phyloP scores from a whole-genome alignment of 139 green algal species.

The Chlamydomonas schloesseri region DNA sequence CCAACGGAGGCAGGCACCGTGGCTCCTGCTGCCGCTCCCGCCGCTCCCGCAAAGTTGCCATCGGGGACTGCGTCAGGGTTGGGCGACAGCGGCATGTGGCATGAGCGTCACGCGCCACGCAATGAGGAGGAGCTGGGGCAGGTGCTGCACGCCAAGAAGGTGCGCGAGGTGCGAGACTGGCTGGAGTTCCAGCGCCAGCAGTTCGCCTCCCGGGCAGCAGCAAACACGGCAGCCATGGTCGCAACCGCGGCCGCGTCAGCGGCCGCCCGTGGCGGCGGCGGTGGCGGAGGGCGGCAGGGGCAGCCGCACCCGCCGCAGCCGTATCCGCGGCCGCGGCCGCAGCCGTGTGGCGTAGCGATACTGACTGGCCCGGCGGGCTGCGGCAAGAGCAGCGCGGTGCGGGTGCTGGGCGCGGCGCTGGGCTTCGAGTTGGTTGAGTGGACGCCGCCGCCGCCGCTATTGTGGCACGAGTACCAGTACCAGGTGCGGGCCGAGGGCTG shows the following conservation, averaged over 20 bases:
- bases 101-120: conserved; percentile 65
- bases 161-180: conserved; percentile 74
- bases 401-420: conserved; percentile 61
- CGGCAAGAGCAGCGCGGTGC: conserved; percentile 77
- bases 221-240: neutral
- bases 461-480: conserved; percentile 78
- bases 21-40: no score
- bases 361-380: conserved; percentile 75
- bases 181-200: conserved; percentile 60
- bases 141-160: conserved; percentile 80
- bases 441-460: conserved; percentile 64
- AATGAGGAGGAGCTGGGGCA: conserved; percentile 59
- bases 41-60: no score
- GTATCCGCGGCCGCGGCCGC: neutral
- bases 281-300: conserved; percentile 4
- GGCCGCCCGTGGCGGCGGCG: neutral
- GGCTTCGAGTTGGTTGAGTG: conserved; percentile 82
- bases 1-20: no score
- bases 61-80: no score
- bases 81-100: conserved; percentile 52
- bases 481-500: conserved; percentile 9
- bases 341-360: conserved; percentile 17
- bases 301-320: neutral
- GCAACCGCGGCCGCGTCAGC: neutral
- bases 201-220: neutral